Evolutionary conservation across 2,329 filamentous ascomycete species (phyloP), one percentile per base, ranked within the genome.

Genomic region (Nectriaceae sp.): DNA sequence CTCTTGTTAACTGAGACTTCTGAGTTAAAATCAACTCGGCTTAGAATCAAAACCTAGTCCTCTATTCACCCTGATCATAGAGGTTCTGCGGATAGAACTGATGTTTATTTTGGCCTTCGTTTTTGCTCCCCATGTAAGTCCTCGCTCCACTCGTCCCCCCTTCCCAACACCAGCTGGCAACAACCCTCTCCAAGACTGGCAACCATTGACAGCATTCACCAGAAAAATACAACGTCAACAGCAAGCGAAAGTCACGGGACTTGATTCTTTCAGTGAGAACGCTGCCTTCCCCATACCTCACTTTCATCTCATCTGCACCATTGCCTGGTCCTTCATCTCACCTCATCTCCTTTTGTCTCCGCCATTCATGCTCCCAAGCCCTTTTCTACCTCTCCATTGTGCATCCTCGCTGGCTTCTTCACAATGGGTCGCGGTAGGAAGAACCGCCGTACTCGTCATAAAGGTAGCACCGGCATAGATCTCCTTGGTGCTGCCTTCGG

Each of bases 401-500:
- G 16, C 24, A 24, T 33, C 8, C 15, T 38, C 18, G 37, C 40
- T 52, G 38, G 45, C 26, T 39, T 21, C 19, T 37, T 24, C 21
- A 49, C 24, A 37, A 65, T 64, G 62, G 56, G 54, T n/a, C 46
- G 53, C 37, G 47, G 59, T 13, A 52, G 45, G 40, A 55, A 49
- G 40, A 19, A 47, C 11, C 41, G 55, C 33, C 44, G 49, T 5
- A 47, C 48, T 11, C 55, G 50, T 11, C 46, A 46, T 44, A 39
- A 42, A 21, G 24, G 48, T 21, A 50, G 49, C n/a, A 51, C 50
- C 20, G 50, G 56, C n/a, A 37, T 65, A 21, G 64, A 65, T 43
- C 51, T 65, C 5, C 46, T 66, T 21, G 56, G 59, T 10, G 60
- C 62, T 3, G 49, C 55, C 4, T 65, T 66, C 46, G 63, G 63